Percentiles rank a stretch among this genome's conserved stretches.
phyloP scores from a whole-genome alignment of 768 basidiomycete genomes.

The Boletellus ananiceps region DNA sequence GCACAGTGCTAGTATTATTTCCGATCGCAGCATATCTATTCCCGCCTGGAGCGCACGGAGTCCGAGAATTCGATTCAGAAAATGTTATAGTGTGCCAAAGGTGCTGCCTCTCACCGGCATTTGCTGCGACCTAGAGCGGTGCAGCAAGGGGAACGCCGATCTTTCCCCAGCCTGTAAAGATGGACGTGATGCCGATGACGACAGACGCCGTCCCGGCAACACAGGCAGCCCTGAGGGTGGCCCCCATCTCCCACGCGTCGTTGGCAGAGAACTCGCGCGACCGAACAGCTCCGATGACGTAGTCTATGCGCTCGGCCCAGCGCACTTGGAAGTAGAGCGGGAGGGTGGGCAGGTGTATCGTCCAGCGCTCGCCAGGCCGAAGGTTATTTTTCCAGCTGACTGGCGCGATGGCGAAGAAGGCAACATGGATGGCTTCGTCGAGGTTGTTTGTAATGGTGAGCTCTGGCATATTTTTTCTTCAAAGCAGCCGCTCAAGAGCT shows the following conservation, averaged over 20 bases:
- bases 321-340: conserved; percentile 14
- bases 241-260: conserved; percentile 20
- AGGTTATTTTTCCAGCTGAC: conserved; percentile 17
- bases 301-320: conserved; percentile 12
- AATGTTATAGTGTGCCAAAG: no score
- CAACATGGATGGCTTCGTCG: conserved; percentile 16
- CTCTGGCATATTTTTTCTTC: conserved; percentile 10
- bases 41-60: conserved; percentile 1
- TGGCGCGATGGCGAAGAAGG: conserved; percentile 17
- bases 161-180: not conserved
- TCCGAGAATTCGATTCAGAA: not conserved
- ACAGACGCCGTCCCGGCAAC: conserved; percentile 20
- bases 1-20: not conserved
- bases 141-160: not conserved
- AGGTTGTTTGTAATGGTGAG: conserved; percentile 19
- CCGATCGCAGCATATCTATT: conserved; percentile 5
- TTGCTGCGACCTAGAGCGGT: conserved; percentile 12
- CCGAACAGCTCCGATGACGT: conserved; percentile 3
- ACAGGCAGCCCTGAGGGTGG: conserved; percentile 13
- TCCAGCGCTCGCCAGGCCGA: conserved; percentile 17
- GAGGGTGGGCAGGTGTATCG: conserved; percentile 3
- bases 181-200: conserved; percentile 3
- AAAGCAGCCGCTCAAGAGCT: no score
- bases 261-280: conserved; percentile 11
- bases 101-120: conserved; percentile 3